These are phyloP conservation scores for Sphagnum contortum DNA, from an alignment of 225 moss, liverwort and hornwort species.

Conservation along the genomic window DNA sequence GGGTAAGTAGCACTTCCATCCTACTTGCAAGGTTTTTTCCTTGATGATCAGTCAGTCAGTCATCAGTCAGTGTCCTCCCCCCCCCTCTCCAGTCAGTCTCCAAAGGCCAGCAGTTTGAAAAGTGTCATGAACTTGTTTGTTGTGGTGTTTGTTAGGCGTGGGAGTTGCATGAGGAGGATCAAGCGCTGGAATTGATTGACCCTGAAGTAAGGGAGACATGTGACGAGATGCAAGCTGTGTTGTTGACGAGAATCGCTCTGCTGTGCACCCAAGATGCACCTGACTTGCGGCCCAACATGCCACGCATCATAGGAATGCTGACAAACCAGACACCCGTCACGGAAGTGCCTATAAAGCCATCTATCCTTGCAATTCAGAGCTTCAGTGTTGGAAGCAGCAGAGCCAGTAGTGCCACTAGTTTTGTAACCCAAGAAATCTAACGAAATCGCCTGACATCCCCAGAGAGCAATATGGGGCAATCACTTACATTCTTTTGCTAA, in stretches of 20 bases:
- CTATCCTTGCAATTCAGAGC: constrained; percentile 1
- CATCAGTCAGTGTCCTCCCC: neutral
- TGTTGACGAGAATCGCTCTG: neutral
- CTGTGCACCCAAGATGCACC: too few relatives aligned
- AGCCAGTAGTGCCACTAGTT: constrained; percentile 8
- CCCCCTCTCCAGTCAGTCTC: too few relatives aligned
- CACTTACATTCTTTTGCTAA: too few relatives aligned
- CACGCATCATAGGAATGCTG: too few relatives aligned
- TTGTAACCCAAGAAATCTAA: neutral
- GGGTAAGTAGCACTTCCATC: constrained; percentile 3
- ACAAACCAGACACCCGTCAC: too few relatives aligned
- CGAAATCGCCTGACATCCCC: too few relatives aligned
- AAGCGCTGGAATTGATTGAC: constrained; percentile 5
- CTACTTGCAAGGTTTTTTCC: neutral
- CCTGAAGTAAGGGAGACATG: constrained; percentile 4
- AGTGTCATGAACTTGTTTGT: neutral
- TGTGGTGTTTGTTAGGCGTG: constrained; percentile 1
- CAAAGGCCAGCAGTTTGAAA: neutral
- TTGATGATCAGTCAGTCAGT: neutral
- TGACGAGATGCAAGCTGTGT: constrained; percentile 5
- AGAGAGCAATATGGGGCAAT: too few relatives aligned
- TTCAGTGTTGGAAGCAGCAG: neutral
- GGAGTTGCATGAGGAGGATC: constrained; percentile 1
- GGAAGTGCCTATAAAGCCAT: neutral
- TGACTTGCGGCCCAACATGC: too few relatives aligned